phyloP scores from a whole-genome alignment of 805 yeast species.

The Starmerella apicola region DNA sequence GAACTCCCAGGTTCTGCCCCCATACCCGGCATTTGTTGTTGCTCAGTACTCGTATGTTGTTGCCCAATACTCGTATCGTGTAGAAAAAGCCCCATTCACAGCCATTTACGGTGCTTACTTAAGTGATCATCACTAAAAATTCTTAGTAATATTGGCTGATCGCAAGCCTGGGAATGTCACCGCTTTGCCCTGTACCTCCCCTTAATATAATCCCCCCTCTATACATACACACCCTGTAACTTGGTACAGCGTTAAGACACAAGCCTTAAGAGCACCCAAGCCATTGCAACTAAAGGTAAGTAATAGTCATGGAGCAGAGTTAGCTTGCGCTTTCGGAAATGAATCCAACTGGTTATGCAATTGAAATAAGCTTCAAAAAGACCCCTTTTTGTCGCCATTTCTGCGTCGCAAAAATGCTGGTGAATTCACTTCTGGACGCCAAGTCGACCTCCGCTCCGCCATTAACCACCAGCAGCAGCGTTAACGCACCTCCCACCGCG shows the following conservation, averaged over 20 bases:
- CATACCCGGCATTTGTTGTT: too few relatives aligned
- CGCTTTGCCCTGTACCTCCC: slow-evolving; percentile 1
- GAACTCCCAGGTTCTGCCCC: too few relatives aligned
- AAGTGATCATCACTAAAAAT: slow-evolving; percentile 9
- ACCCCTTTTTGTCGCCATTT: too few relatives aligned
- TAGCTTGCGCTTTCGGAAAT: neutral
- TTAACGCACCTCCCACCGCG: too few relatives aligned
- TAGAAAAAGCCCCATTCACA: neutral
- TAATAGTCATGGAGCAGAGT: slow-evolving; percentile 5
- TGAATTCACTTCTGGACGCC: too few relatives aligned
- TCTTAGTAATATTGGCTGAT: slow-evolving; percentile 5
- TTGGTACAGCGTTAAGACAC: slow-evolving; percentile 30
- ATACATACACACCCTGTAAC: neutral
- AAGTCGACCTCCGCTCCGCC: too few relatives aligned
- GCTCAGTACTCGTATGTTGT: too few relatives aligned
- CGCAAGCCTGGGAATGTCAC: slow-evolving; percentile 5
- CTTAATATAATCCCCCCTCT: slow-evolving; percentile 1
- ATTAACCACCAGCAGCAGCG: too few relatives aligned
- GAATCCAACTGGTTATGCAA: neutral
- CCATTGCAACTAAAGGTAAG: slow-evolving; percentile 17
- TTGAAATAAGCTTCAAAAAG: too few relatives aligned
- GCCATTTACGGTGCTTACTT: neutral
- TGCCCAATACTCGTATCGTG: too few relatives aligned
- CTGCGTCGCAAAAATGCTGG: too few relatives aligned
- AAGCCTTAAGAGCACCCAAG: slow-evolving; percentile 28